Evolutionary conservation across 1,284 basidiomycete genomes (phyloP), one percentile per base, ranked within the genome.

Genomic region (Boletellus sp.): DNA sequence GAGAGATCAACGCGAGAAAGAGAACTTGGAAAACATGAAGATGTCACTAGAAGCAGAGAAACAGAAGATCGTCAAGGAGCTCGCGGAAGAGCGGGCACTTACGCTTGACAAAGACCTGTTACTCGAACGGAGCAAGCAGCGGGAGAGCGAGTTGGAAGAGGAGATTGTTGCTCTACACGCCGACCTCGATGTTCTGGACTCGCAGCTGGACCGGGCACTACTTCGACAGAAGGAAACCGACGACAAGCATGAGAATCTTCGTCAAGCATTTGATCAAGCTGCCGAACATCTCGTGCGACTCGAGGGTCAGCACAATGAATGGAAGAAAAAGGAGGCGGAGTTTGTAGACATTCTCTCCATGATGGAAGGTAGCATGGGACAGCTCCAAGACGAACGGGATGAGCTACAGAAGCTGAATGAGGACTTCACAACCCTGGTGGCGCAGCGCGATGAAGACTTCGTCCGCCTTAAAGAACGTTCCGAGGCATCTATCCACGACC

Each of bases 121-220:
- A n/a, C 77, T 98, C 1, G 86, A 91, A 51, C 79, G 93, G 32
- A 89, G 86, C 66, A 95, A 95, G 74, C 85, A 85, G 60, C 83
- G 86, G 32, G 93, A 97, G 66, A 76, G 79, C 19, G 86, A 93
- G 55, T 77, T 98, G 2, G 86, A 92, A 60, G 93, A 97, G 52
- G 93, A 96, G 60, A 79, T 95, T 12, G 74, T 78, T 1, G 83
- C 87, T 2, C 73, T 97, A 21, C 91, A 96, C 60, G 75, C 77
- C 4, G 93, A 98, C 61, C 77, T 97, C 43, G 91, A 94, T 51
- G 78, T 84, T 6, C 76, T 97, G 18, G 93, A 95, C 61, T 85
- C 84, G 10, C 91, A 97, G 63, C 80, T 97, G 10, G 91, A 94
- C 54, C 82, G 88, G 5, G 89, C 89, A 0, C 76, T 92, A 64